Evolutionary conservation across 1,139 yeast genomes (phyloP).

Genomic region (Suhomyces choctaworum): DNA sequence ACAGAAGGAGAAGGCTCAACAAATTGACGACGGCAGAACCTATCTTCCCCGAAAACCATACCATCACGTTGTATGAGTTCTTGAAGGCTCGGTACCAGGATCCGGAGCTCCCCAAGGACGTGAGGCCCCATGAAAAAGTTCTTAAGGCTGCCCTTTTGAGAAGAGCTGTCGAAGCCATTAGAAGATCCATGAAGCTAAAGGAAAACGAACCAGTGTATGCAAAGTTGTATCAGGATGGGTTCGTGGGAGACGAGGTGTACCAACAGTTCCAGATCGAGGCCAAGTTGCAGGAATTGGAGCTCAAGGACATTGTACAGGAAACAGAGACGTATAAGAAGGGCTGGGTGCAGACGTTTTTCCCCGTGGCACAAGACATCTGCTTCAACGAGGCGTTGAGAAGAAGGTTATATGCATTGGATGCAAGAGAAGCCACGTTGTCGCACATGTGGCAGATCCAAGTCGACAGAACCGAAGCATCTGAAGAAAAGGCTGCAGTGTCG

Average conservation of each 20-base stretch:
- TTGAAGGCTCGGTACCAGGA: conserved; percentile 49
- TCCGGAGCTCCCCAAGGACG: conserved; percentile 40
- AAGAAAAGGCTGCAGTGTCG: conserved; percentile 1
- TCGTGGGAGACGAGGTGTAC: conserved; percentile 86
- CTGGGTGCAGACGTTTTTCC: conserved; percentile 78
- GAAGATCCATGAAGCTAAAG: conserved; percentile 68
- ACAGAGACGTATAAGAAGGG: conserved; percentile 73
- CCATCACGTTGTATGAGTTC: conserved; percentile 63
- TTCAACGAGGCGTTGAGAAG: conserved; percentile 89
- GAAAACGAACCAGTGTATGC: conserved; percentile 69
- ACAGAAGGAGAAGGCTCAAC: conserved; percentile 60
- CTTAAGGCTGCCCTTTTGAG: conserved; percentile 80
- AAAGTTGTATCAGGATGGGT: conserved; percentile 78
- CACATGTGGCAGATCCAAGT: conserved; percentile 51
- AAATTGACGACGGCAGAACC: conserved; percentile 62
- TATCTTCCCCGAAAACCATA: conserved; percentile 67
- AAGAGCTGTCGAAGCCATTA: conserved; percentile 71
- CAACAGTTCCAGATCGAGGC: conserved; percentile 77
- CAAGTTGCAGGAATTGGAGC: conserved; percentile 77
- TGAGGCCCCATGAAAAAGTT: conserved; percentile 75
- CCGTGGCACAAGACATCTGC: conserved; percentile 84
- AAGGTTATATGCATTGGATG: conserved; percentile 66
- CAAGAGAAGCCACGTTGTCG: conserved; percentile 49
- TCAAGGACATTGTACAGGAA: conserved; percentile 75
- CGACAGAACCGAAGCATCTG: conserved; percentile 5